Evolutionary conservation across 345 rosid species (phyloP), one percentile per base, ranked within the genome.

Genomic region (Eucalyptus rudis): DNA sequence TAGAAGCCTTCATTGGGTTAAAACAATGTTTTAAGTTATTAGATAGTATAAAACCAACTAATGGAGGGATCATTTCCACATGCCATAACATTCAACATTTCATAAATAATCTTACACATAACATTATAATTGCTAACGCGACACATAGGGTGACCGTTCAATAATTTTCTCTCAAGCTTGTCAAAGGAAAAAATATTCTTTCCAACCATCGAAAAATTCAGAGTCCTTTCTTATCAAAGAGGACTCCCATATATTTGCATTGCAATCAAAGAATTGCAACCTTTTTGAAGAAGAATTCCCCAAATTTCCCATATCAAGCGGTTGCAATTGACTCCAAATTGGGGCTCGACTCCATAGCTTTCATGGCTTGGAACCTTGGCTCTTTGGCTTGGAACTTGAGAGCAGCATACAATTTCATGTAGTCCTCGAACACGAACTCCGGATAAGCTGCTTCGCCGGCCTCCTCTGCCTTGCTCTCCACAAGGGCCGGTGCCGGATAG

Each of bases 361-460:
- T 97, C 95, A 97, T 96, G 86, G 97, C 98, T 92, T 97, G 94
- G 94, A 97, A 97, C 89, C 99, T 95, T 10, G 99, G 98, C 91
- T 96, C 98, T 91, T 97, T 97, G 84, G 99, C 93, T 89, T 97
- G 93, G 93, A 97, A 97, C 90, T 97, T 97, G 56, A 96, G 91
- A 4, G 90, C 92, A 36, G 96, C 91, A 85, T 97, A 97, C 22
- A 96, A 94, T 89, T 95, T 95, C 99, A 97, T 96, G 93, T 96
- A 97, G 89, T 97, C 99, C 31, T 96, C 95, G 43, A 96, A 97
- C 81, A 95, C 95, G n/a, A 96, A 97, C 90, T 93, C 94, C 0
- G 99, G 99, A 92, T 97, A 96, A 11, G 90, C 88, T 49, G 86
- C 89, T 47, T 92, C 59, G 17, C 14, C 90, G 87, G 91, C 89